Base-by-base conservation (phyloP, 2,329 filamentous ascomycete genomes). In the Cercospora citrullina region DNA sequence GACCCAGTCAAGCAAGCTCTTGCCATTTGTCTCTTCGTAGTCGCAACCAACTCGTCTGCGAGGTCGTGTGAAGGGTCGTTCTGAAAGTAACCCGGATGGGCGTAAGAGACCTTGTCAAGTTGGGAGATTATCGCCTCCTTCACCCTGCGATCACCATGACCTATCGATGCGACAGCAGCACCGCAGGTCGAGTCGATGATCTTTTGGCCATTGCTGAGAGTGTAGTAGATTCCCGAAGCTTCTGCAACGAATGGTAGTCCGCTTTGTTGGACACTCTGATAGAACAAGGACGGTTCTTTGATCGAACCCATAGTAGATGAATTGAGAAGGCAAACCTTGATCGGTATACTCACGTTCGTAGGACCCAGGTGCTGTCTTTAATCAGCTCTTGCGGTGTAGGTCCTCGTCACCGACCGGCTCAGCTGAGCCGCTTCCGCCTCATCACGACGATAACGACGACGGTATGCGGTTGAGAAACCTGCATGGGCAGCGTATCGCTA, bases 51-150 rank as follows among this genome's bases (percentile, higher is more conserved):
- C 31, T 51, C 39, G 36, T 75, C 73, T 5, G 83, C 84, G 21
- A 87, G 78, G 2, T 85, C 81, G 65, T 88, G 84, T 1, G 83
- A 81, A 1, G 82, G 78, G 3, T 81, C 75, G 0, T 83, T 86
- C 1, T 81, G 82, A 72, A 87, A 90, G 71, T 85, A 85, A 3
- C 84, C 78, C 0, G 86, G 84, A 42, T 86, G 82, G 26, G 85
- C 84, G 55, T 90, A 90, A 0, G 82, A 79, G 1, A 89, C 79
- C 39, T 85, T 78, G 60, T 84, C 81, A 65, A 89, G 80, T 71
- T 92, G 89, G 10, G 80, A 72, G 2, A 80, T 77, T 36, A 91
- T 84, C 0, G 88, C 89, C 0, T 84, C 80, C 8, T 81, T 81
- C 16, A 93, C 86, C 57, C 61, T 39, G 18, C 55, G 62, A 9